phyloP scores from a whole-genome alignment of 352 stramenopile species.

The Globisporangium perplexum region DNA sequence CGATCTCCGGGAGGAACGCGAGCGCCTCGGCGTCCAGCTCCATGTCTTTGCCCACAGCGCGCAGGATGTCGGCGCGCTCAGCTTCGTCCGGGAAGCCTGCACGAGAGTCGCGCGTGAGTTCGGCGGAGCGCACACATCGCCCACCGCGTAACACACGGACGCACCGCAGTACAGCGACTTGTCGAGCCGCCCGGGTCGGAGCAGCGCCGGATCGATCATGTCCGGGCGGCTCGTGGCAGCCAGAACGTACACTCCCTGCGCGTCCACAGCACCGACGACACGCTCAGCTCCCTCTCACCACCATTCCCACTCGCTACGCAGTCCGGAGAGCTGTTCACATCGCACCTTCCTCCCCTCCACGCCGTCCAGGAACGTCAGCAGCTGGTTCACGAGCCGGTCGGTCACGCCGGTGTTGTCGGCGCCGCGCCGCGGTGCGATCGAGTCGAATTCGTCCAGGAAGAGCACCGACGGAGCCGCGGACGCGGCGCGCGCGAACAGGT shows the following conservation, averaged over 20 bases:
- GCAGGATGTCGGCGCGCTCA: constrained; percentile 79
- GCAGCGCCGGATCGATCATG: constrained; percentile 94
- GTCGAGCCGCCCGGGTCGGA: constrained; percentile 92
- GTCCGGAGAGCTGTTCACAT: no score
- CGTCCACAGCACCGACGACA: not conserved
- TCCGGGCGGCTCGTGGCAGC: constrained; percentile 95
- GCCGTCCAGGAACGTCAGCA: constrained; percentile 97
- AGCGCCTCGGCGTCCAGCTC: constrained; percentile 56
- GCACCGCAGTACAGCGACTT: constrained; percentile 91
- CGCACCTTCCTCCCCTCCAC: constrained; percentile 87
- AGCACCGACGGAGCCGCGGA: constrained; percentile 74
- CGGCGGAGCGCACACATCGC: no score
- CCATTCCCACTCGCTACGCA: not conserved
- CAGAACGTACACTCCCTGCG: constrained; percentile 90
- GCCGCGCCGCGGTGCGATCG: constrained; percentile 91
- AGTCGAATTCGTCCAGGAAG: constrained; percentile 93
- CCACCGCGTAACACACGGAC: no score
- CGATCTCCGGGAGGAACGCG: constrained; percentile 74
- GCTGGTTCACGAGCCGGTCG: constrained; percentile 97
- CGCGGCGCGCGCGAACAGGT: constrained; percentile 76
- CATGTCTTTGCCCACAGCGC: constrained; percentile 72
- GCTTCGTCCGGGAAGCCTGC: constrained; percentile 80
- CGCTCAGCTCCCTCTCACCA: not conserved
- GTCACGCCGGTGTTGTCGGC: constrained; percentile 94
- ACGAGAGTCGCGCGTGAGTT: not conserved